These are phyloP conservation scores for Leccinum arenicola DNA, from an alignment of 768 basidiomycete genomes.

Conservation along the genomic window DNA sequence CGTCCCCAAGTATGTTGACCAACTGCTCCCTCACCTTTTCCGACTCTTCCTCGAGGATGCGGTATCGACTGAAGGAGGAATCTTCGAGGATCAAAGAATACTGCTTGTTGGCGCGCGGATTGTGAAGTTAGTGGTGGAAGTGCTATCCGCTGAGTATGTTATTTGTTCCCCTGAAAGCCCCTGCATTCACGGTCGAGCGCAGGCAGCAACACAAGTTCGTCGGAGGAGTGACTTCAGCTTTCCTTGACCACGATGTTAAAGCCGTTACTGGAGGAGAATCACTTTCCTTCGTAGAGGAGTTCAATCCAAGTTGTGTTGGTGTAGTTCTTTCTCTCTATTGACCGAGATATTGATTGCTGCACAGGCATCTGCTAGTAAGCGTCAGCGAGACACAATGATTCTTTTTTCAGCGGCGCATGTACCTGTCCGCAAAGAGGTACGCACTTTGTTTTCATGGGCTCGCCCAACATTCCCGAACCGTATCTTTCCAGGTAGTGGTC, in stretches of 20 bases:
- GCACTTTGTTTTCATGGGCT: constrained; percentile 9
- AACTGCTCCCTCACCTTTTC: constrained; percentile 68
- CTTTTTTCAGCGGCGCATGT: constrained; percentile 68
- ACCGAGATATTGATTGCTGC: not conserved
- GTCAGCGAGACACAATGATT: constrained; percentile 61
- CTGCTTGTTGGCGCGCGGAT: constrained; percentile 55
- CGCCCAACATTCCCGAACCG: not conserved
- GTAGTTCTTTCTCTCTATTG: not conserved
- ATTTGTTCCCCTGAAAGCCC: not conserved
- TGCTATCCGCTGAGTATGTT: constrained; percentile 63
- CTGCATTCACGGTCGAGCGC: constrained; percentile 1
- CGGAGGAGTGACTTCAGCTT: constrained; percentile 37
- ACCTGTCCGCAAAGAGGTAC: constrained; percentile 64
- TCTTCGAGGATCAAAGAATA: constrained; percentile 37
- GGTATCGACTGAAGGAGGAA: constrained; percentile 21
- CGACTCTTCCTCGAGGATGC: constrained; percentile 54
- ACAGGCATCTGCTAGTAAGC: constrained; percentile 18
- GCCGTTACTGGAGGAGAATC: constrained; percentile 55
- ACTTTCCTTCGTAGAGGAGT: constrained; percentile 30
- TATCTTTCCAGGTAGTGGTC: constrained; percentile 39
- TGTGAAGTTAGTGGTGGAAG: constrained; percentile 63
- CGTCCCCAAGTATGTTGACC: constrained; percentile 76
- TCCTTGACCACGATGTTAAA: constrained; percentile 43
- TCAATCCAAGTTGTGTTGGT: constrained; percentile 55
- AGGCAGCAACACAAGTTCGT: constrained; percentile 64